Evolutionary conservation across 805 yeast species (phyloP), one percentile per base, ranked within the genome.

Genomic region (Starmerella floricola): DNA sequence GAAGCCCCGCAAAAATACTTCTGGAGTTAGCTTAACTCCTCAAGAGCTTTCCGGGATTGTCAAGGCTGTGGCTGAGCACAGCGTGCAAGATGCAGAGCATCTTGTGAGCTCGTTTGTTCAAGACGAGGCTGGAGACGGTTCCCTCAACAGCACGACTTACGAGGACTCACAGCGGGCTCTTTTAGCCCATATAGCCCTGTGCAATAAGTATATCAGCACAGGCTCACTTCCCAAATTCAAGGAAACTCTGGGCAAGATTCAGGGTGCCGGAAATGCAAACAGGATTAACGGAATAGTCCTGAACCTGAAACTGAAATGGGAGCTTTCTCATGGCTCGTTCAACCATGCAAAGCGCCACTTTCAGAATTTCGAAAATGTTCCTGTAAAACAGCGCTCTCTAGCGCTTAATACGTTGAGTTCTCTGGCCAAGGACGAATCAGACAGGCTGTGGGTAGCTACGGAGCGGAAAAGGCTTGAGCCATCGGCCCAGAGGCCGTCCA

Each of bases 11-110:
- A 2, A 32, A 17, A 18, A 12, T 12, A 30, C 19, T 15, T 17
- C 36, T 8, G 10, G 26, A 8, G 16, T 11, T 2, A 2, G 77
- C 75, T 47, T 70, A 52, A 26, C 41, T n/a, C 35, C 43, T 8
- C 42, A 44, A 15, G 52, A 52, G 31, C 15, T 42, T 29, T n/a
- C 46, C 34, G 41, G 45, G 2, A 19, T 48, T 11, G 46, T 44
- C 12, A 45, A 48, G 30, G 30, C 26, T 6, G n/a, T 38, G 5
- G 46, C 48, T 2, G 23, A 17, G 4, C 20, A n/a, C 2, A 35
- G 37, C 23, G 15, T 42, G 2, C 37, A 24, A 2, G 28, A n/a
- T 17, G 47, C 48, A 2, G 43, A 31, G 18, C 19, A 35, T 23
- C 30, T 42, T 13, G 29, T 31, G 35, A n/a, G n/a, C n/a, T n/a